Evolutionary conservation across 2,329 filamentous ascomycete species (phyloP).

Genomic region (Zymoseptoria ardabiliae): DNA sequence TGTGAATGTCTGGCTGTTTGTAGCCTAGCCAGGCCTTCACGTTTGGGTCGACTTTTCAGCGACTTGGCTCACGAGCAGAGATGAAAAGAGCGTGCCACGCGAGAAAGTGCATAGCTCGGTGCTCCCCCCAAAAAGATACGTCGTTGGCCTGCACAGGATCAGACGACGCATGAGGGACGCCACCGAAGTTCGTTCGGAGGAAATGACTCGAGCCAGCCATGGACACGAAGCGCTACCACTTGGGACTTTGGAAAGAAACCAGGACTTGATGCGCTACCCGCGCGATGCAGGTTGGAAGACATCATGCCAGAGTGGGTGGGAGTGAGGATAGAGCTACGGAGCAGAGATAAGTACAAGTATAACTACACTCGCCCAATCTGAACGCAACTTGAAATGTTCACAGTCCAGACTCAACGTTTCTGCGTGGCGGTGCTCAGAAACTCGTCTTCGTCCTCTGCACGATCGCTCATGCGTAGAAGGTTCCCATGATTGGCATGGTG

Average conservation of each 20-base stretch:
- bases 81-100: no score
- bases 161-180: no score
- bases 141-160: no score
- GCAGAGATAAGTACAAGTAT: not conserved
- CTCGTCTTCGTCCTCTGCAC: no score
- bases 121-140: no score
- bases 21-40: not conserved
- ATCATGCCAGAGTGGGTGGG: not conserved
- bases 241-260: not conserved
- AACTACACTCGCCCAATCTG: not conserved
- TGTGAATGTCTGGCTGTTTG: slow-evolving; percentile 23
- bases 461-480: no score
- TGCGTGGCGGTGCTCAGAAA: no score
- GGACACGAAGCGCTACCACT: not conserved
- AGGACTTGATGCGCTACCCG: not conserved
- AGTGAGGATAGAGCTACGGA: not conserved
- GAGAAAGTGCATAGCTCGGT: no score
- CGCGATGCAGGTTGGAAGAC: not conserved
- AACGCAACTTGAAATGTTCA: not conserved
- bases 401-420: no score
- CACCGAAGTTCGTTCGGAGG: no score
- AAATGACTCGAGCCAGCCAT: no score
- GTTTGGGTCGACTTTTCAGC: not conserved
- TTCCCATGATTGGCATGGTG: no score
- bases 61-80: not conserved